Evolutionary conservation across 257 asterid genomes (phyloP).

Genomic region (Nicotiana obtusifolia): DNA sequence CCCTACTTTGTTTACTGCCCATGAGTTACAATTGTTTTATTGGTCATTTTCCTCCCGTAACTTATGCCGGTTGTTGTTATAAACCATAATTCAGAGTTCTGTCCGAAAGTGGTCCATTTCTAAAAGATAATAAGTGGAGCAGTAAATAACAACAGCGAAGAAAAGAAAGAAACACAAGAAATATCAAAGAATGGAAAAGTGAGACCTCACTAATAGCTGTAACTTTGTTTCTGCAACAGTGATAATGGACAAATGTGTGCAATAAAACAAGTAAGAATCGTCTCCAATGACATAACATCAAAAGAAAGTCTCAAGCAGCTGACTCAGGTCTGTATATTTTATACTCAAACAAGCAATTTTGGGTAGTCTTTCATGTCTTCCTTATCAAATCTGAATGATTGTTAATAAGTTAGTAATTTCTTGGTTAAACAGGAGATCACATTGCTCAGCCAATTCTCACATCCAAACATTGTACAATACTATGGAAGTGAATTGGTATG

Average conservation of each 20-base stretch:
- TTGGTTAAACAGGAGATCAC: constrained; percentile 43
- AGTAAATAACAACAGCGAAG: background rate
- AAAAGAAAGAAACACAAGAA: background rate
- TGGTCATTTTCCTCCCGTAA: background rate
- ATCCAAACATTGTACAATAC: constrained; percentile 67
- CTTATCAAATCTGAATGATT: background rate
- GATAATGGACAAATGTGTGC: constrained; percentile 81
- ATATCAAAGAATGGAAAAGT: background rate
- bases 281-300: constrained; percentile 43
- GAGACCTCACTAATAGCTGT: background rate
- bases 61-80: background rate
- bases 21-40: background rate
- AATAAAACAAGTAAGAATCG: constrained; percentile 63
- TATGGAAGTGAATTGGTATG: constrained; percentile 58
- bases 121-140: background rate
- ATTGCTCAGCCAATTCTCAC: constrained; percentile 48
- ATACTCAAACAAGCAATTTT: constrained; percentile 2
- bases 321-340: constrained; percentile 39
- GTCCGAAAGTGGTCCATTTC: background rate
- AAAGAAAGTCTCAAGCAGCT: constrained; percentile 50
- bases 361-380: background rate
- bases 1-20: background rate
- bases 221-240: constrained; percentile 29
- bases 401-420: background rate
- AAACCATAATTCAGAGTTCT: background rate